phyloP scores from a whole-genome alignment of 768 basidiomycete genomes.

The Cytidiella melzeri region DNA sequence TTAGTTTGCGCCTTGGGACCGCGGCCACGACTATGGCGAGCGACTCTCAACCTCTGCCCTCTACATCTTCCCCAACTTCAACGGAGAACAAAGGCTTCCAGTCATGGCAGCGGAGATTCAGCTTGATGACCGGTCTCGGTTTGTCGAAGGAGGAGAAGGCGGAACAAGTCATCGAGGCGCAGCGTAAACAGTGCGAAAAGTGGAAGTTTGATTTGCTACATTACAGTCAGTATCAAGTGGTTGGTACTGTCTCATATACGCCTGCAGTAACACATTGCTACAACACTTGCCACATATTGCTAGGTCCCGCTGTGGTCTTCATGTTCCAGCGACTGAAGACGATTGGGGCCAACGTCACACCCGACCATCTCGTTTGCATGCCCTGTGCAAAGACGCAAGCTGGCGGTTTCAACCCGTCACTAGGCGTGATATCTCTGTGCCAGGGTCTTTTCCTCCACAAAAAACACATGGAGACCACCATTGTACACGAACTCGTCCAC shows the following conservation, averaged over 20 bases:
- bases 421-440: constrained; percentile 79
- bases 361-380: constrained; percentile 72
- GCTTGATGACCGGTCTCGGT: constrained; percentile 46
- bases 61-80: background rate
- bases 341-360: constrained; percentile 64
- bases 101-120: constrained; percentile 45
- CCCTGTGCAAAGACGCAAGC: constrained; percentile 72
- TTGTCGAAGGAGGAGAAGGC: constrained; percentile 37
- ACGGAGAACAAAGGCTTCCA: constrained; percentile 28
- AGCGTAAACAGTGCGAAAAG: constrained; percentile 42
- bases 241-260: constrained; percentile 3
- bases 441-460: constrained; percentile 77
- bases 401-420: constrained; percentile 78
- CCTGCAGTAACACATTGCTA: background rate
- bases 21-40: constrained; percentile 1
- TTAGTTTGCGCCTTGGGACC: background rate
- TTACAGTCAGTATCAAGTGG: constrained; percentile 37
- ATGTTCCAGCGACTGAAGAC: constrained; percentile 87
- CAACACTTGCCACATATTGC: background rate
- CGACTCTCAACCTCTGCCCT: background rate
- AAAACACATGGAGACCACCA: constrained; percentile 87
- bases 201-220: constrained; percentile 44
- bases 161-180: constrained; percentile 29
- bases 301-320: constrained; percentile 84
- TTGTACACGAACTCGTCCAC: constrained; percentile 91